phyloP scores from a whole-genome alignment of 164 flowering plant genomes.

The Buxus sempervirens region DNA sequence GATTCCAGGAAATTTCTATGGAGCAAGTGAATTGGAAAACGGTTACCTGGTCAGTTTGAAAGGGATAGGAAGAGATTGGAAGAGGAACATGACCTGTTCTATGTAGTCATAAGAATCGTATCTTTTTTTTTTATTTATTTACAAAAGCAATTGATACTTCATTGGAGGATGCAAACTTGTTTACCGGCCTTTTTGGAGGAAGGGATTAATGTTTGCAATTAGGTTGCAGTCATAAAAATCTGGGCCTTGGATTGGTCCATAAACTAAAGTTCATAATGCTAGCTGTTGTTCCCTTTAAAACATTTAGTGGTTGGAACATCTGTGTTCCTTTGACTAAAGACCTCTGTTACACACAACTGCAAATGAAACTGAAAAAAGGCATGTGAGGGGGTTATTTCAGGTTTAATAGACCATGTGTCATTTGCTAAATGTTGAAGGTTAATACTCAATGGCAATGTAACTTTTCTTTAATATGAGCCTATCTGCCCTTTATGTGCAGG shows the following conservation, averaged over 20 bases:
- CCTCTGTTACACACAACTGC: not conserved
- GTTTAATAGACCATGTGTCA: not conserved
- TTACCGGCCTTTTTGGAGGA: not conserved
- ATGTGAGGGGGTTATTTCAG: not conserved
- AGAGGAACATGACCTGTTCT: too few species aligned
- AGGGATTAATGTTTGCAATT: not conserved
- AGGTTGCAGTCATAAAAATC: not conserved
- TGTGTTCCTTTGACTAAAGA: not conserved
- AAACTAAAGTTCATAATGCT: not conserved
- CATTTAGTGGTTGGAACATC: not conserved
- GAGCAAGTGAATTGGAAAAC: too few species aligned
- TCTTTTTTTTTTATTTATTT: too few species aligned
- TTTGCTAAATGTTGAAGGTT: not conserved
- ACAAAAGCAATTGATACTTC: too few species aligned
- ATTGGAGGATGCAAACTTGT: too few species aligned
- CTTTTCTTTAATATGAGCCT: not conserved
- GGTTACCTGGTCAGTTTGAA: too few species aligned
- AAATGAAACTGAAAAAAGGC: not conserved
- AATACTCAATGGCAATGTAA: not conserved
- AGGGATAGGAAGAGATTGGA: too few species aligned
- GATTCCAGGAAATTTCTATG: too few species aligned
- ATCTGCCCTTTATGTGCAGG: constrained; percentile 7
- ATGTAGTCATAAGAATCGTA: too few species aligned
- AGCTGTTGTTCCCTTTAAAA: not conserved
- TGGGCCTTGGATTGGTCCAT: not conserved